Evolutionary conservation across 768 basidiomycete species (phyloP).

Genomic region (Rhizopogon vinicolor): DNA sequence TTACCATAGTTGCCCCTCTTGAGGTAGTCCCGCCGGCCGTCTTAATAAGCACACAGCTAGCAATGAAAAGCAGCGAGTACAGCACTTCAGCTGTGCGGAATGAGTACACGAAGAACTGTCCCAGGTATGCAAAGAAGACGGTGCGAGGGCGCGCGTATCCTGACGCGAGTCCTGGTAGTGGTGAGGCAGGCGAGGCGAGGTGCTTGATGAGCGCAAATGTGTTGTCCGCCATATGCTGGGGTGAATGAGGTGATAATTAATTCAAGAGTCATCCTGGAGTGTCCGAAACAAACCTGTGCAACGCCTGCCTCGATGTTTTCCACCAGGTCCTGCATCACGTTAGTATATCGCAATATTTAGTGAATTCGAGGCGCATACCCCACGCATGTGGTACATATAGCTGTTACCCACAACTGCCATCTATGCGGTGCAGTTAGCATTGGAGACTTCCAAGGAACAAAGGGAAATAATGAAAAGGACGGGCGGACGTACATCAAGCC

Average conservation of each 20-base stretch:
- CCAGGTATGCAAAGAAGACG: constrained; percentile 75
- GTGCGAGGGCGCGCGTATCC: constrained; percentile 52
- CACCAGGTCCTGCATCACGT: constrained; percentile 53
- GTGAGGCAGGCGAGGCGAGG: constrained; percentile 65
- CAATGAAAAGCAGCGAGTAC: constrained; percentile 48
- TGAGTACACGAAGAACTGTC: constrained; percentile 68
- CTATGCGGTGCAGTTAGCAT: constrained; percentile 31
- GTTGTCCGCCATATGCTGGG: constrained; percentile 87
- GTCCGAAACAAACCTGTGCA: constrained; percentile 36
- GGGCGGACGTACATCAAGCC: constrained; percentile 68
- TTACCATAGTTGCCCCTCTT: constrained; percentile 23
- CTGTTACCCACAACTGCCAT: constrained; percentile 91
- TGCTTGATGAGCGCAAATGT: constrained; percentile 72
- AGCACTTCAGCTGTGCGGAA: constrained; percentile 64
- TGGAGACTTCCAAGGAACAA: neutral
- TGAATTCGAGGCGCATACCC: constrained; percentile 37
- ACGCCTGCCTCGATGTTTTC: constrained; percentile 84
- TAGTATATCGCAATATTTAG: neutral
- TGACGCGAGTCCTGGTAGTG: constrained; percentile 58
- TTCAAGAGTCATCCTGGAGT: neutral
- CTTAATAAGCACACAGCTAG: constrained; percentile 42
- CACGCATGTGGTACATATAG: constrained; percentile 92
- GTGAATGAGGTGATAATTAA: neutral
- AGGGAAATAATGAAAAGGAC: neutral
- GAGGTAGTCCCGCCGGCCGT: constrained; percentile 4